phyloP scores from a whole-genome alignment of 2,329 filamentous ascomycete genomes.

The Colletotrichum sp. region DNA sequence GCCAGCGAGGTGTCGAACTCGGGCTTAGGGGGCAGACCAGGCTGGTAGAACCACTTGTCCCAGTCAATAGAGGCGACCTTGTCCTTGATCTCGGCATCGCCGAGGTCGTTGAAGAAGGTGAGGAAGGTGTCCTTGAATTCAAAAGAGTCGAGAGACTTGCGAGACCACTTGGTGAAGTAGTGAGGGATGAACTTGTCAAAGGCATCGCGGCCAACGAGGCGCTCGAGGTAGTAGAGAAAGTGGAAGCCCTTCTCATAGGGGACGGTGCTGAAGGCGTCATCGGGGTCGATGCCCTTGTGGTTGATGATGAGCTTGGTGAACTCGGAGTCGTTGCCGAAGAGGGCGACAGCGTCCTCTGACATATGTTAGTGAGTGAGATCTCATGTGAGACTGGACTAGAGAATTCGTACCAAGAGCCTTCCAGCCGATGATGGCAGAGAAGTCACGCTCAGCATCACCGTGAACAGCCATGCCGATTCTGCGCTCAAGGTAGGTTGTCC shows the following conservation, averaged over 20 bases:
- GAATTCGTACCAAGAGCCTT: slow-evolving; percentile 69
- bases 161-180: slow-evolving; percentile 86
- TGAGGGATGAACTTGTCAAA: slow-evolving; percentile 96
- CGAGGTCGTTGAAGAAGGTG: slow-evolving; percentile 75
- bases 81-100: slow-evolving; percentile 66
- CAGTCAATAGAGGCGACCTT: slow-evolving; percentile 81
- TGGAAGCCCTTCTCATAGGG: slow-evolving; percentile 98
- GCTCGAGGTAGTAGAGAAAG: slow-evolving; percentile 90
- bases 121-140: slow-evolving; percentile 92
- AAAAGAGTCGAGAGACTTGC: slow-evolving; percentile 88
- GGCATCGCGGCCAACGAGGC: slow-evolving; percentile 79
- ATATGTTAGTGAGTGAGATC: not conserved
- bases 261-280: slow-evolving; percentile 91
- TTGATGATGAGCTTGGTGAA: slow-evolving; percentile 92
- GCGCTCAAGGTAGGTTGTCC: slow-evolving; percentile 94
- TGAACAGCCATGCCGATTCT: slow-evolving; percentile 80
- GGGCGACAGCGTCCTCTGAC: slow-evolving; percentile 76
- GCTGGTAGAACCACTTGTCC: slow-evolving; percentile 87
- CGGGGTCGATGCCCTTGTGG: slow-evolving; percentile 89
- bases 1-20: slow-evolving; percentile 88
- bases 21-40: slow-evolving; percentile 88
- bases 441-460: slow-evolving; percentile 85
- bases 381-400: slow-evolving; percentile 1
- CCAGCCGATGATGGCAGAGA: slow-evolving; percentile 96
- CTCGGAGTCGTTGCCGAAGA: slow-evolving; percentile 83